These are phyloP conservation scores for sunflower (Helianthus annuus) DNA, from an alignment of 129 eudicot species.

Conservation along the genomic window DNA sequence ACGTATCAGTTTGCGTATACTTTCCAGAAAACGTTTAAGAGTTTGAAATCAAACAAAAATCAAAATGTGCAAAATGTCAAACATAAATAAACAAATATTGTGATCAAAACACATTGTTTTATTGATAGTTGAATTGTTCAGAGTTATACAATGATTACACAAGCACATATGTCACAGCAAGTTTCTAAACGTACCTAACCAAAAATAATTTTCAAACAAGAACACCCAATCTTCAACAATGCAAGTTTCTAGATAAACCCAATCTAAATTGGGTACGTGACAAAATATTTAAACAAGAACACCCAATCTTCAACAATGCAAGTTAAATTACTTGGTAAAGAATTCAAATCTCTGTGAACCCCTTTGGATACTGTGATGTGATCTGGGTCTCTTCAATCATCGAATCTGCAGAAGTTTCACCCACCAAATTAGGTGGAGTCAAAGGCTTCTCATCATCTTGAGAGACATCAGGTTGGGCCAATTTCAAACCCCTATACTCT, in stretches of 20 bases:
- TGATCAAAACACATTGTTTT: too few relatives aligned
- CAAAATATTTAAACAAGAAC: not conserved
- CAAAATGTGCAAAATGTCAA: too few relatives aligned
- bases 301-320: slow-evolving; percentile 23
- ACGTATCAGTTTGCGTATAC: too few relatives aligned
- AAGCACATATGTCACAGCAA: too few relatives aligned
- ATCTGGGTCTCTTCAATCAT: slow-evolving; percentile 37
- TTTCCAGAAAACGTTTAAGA: too few relatives aligned
- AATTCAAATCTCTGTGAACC: slow-evolving; percentile 71
- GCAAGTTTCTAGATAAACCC: not conserved
- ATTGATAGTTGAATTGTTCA: too few relatives aligned
- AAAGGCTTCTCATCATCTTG: slow-evolving; percentile 61
- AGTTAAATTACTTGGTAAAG: slow-evolving; percentile 67
- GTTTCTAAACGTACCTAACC: too few relatives aligned
- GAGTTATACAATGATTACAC: too few relatives aligned
- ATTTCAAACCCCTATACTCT: slow-evolving; percentile 44
- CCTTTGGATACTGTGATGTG: slow-evolving; percentile 31
- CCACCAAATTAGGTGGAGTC: slow-evolving; percentile 28
- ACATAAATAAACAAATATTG: too few relatives aligned
- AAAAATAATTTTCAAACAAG: too few relatives aligned
- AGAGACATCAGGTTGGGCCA: slow-evolving; percentile 47
- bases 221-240: too few relatives aligned
- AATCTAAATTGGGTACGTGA: not conserved
- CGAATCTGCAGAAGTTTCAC: slow-evolving; percentile 22
- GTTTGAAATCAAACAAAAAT: too few relatives aligned